Evolutionary conservation across 352 stramenopile species (phyloP), one percentile per base, ranked within the genome.

Genomic region (Blastocystis sp.): DNA sequence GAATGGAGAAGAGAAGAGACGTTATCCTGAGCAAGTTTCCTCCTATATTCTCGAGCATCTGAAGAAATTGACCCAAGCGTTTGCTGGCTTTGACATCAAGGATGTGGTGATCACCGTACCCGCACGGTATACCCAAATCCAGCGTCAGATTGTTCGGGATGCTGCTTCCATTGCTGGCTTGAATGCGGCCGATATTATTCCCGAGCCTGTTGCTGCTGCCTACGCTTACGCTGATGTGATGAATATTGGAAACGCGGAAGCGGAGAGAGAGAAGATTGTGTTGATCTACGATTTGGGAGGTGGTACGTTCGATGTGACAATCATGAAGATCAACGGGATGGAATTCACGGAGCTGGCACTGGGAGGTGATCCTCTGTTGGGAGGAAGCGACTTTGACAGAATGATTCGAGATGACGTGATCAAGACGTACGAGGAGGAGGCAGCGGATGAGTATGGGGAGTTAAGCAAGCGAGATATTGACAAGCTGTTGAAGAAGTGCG

Each of bases 131-230:
- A 99, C 99, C 92, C 96, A 99, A 91, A 93, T 95, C 9, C 97
- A 99, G 91, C 94, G 97, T 90, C 95, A 99, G 92, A 95, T 97
- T 41, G 99, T 97, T 74, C 99, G 99, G 93, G 96, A 99, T 91
- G 97, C 97, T 70, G 97, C 96, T 43, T 96, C 92, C 7, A 99
- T 99, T 91, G 93, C 96, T n/a, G 97, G 97, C 78, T 89, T 99
- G 23, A 96, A 95, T 38, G 97, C 99, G 23, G 92, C 98, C 90
- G 95, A 97, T 89, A 99, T 99, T 96, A 92, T 92, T 79, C 91
- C 91, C 53, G 90, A 91, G 53, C 89, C 90, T 38, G 90, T 84
- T n/a, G 90, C 90, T 21, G 90, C 90, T 61, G 90, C 90, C 11
- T 79, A 91, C 53, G 90, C 89, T 40, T 92, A 91, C 53, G 94